Base-by-base conservation (phyloP, 169 alveolate genomes). In the Theileria luwenshuni region DNA sequence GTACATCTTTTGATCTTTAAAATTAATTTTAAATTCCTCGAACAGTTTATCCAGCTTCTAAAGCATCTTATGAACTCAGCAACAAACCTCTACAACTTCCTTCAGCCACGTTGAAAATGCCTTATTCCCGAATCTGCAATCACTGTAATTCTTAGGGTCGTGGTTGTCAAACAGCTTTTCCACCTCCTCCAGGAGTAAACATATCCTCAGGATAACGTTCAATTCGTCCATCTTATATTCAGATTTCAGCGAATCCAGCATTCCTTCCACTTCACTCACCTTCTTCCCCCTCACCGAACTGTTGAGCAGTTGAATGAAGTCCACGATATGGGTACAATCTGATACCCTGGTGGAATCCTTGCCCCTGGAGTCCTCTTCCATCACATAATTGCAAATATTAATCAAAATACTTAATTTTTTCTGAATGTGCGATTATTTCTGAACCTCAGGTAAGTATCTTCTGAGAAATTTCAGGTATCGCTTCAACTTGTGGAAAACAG, bases 111-210 rank as follows among this genome's bases (percentile, higher is more conserved):
- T 38, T 0, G 73, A 15, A 52, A 64, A 74, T 12, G 85, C 89
- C 41, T 54, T 81, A 76, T 48, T 81, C 1, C 89, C 89, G 43
- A 63, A 81, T 42, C 89, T 52, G 28, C 85, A 51, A 35, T 48
- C 65, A 17, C 30, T 74, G 64, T 73, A 45, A 45, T 62, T 69
- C 21, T 73, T 61, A 0, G 89, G 89, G 12, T 65, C 69, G 47
- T 73, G 69, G 19, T 72, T 23, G 3, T 12, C 63, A 0, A 79
- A 64, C 28, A 73, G 17, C 17, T 21, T 41, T 13, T 54, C 48
- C 5, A 81, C 23, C 28, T 63, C 68, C 21, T 45, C 52, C 3
- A 81, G 30, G 8, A 68, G 17, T 35, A 15, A 30, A 68, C 35
- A 68, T 17, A 68, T 3, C 28, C 5, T 38, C 33, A 51, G n/a